phyloP scores from a whole-genome alignment of 148 eudicot species.

The Euryodendron excelsum region DNA sequence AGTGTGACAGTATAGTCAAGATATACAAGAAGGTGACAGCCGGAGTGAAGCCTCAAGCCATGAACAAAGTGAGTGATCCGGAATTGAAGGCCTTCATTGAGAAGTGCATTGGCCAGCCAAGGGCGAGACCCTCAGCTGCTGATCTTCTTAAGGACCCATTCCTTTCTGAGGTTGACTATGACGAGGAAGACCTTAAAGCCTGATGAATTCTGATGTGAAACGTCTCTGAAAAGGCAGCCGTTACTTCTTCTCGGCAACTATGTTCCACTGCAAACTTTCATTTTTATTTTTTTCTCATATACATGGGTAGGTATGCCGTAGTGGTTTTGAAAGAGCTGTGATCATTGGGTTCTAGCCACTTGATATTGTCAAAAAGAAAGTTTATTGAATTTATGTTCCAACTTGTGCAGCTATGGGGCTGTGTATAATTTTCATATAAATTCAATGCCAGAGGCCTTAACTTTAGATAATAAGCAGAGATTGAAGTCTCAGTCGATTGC shows the following conservation, averaged over 20 bases:
- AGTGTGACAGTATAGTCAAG: constrained; percentile 70
- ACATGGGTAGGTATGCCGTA: no score
- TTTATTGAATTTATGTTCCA: neutral
- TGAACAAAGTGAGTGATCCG: constrained; percentile 45
- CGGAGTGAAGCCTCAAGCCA: constrained; percentile 63
- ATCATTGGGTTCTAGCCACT: no score
- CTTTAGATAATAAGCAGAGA: no score
- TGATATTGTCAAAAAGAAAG: neutral
- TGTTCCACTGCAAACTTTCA: no score
- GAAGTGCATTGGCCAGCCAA: constrained; percentile 65
- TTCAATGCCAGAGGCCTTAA: no score
- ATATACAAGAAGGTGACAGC: constrained; percentile 79
- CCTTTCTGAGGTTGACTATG: constrained; percentile 38
- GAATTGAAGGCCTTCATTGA: constrained; percentile 73
- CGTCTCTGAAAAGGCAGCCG: no score
- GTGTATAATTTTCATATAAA: no score
- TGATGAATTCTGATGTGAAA: no score
- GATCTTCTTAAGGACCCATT: constrained; percentile 70
- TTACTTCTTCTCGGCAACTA: no score
- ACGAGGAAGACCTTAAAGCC: constrained; percentile 28
- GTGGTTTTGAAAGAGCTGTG: no score
- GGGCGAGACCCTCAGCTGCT: constrained; percentile 73
- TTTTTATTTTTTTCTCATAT: no score
- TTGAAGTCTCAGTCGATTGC: no score
- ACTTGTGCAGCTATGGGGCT: neutral